Evolutionary conservation across 108 stramenopile genomes (phyloP), one percentile per base, ranked within the genome.

Genomic region (Chaetoceros tenuissimus): DNA sequence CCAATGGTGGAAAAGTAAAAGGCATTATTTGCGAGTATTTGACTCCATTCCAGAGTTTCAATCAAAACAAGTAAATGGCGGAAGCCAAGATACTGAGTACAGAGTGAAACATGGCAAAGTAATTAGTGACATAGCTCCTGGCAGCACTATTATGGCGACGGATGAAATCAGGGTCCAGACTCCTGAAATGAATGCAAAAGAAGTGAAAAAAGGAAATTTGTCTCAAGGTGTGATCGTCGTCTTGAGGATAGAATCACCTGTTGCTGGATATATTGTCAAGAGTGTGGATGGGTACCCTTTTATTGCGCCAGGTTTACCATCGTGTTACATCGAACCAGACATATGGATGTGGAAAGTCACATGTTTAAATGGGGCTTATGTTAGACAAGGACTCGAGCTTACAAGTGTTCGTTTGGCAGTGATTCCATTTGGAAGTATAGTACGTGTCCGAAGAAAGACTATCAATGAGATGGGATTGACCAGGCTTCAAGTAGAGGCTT

Each of bases 331-430:
- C 5, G 65, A 75, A 56, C 60, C 66, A 24, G 22, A 66, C 0
- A 24, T 30, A 16, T 88, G 81, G 81, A 34, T 70, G 3, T 88
- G 82, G 82, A 34, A 78, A 51, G 76, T 88, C 10, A 65, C 77
- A 2, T 94, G 84, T 62, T 74, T 73, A 0, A 83, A 76, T 31
- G 93, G 89, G 1, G 93, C 93, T 13, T 78, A 62, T 55, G 74
- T 94, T 22, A 67, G 93, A 47, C 53, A 69, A 31, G 93, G 93
- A 29, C 60, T 87, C 21, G 89, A 94, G 63, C 66, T 94, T 40
- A 73, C 44, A 21, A 63, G 81, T 18, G 47, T 66, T 1, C 87
- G 85, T 24, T 31, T 81, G 16, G 60, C 48, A 10, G 87, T 80
- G 1, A 34, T 94, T 2, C 81, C 87, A 0, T 84, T 75, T 67